Conservation (phyloP, 2,329 filamentous ascomycete genomes). For the Ceratocystis ficicola region DNA sequence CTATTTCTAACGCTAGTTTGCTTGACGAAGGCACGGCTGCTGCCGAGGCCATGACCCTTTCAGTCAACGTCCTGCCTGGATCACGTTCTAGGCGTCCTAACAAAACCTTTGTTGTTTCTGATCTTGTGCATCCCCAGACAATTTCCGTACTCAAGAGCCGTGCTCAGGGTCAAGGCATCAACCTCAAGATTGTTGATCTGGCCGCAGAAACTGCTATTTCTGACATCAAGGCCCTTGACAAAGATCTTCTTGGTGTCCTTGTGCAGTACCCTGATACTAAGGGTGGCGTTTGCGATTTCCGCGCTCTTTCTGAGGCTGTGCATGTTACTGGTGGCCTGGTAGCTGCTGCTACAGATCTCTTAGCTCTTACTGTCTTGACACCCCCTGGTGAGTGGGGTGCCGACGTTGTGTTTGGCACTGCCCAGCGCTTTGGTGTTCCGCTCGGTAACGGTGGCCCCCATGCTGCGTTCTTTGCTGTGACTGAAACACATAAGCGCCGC, state of each 20-base stretch:
- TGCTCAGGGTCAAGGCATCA: conserved; percentile 83
- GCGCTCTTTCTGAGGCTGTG: conserved; percentile 58
- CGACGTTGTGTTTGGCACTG: conserved; percentile 86
- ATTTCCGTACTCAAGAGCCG: conserved; percentile 72
- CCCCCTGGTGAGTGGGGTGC: conserved; percentile 90
- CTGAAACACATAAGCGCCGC: conserved; percentile 85
- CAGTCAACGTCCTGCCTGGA: conserved; percentile 45
- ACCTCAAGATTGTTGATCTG: conserved; percentile 60
- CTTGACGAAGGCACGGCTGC: conserved; percentile 87
- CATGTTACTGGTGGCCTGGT: conserved; percentile 69
- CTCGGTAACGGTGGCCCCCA: conserved; percentile 91
- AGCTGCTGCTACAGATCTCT: conserved; percentile 76
- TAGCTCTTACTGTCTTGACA: conserved; percentile 75
- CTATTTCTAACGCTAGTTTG: conserved; percentile 81
- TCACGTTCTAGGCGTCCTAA: conserved; percentile 60
- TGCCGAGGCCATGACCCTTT: conserved; percentile 91
- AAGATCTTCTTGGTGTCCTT: conserved; percentile 76
- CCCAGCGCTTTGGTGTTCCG: conserved; percentile 83
- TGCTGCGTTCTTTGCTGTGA: conserved; percentile 87
- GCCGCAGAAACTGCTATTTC: conserved; percentile 48
- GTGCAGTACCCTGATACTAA: conserved; percentile 92
- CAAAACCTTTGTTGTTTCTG: conserved; percentile 75
- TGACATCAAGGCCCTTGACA: conserved; percentile 59
- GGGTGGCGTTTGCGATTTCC: conserved; percentile 66
- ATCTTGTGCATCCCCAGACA: conserved; percentile 74